These are phyloP conservation scores for Kandelia obovata DNA, from an alignment of 345 rosid genomes.

Conservation along the genomic window DNA sequence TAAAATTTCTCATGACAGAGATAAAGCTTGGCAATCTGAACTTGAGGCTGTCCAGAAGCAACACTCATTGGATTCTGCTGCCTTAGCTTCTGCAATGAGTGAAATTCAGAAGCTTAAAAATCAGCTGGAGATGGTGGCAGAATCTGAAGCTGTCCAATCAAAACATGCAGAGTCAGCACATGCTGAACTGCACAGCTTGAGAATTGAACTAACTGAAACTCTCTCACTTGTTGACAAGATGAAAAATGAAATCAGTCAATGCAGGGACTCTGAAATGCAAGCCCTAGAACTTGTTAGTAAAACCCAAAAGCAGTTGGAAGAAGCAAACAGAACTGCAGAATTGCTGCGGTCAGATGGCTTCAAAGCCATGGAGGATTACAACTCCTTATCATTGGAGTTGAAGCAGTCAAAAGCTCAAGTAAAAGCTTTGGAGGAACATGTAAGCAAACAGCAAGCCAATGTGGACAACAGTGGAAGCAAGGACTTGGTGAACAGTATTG, in stretches of 20 bases:
- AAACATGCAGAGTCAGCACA: constrained; percentile 59
- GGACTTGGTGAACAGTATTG: constrained; percentile 15
- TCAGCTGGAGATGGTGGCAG: constrained; percentile 62
- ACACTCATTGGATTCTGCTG: constrained; percentile 73
- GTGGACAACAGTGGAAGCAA: constrained; percentile 36
- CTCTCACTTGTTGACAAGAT: constrained; percentile 62
- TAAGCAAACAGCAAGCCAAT: constrained; percentile 50
- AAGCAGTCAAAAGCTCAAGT: constrained; percentile 61
- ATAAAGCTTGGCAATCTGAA: constrained; percentile 93
- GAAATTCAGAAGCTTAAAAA: constrained; percentile 86
- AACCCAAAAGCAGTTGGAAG: constrained; percentile 61
- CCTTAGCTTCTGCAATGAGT: constrained; percentile 71
- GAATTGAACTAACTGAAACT: constrained; percentile 67
- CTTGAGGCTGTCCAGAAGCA: constrained; percentile 93
- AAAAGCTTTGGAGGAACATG: constrained; percentile 59
- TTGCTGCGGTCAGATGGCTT: constrained; percentile 53
- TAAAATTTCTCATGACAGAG: constrained; percentile 80
- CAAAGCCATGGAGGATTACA: constrained; percentile 61
- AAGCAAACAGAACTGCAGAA: constrained; percentile 55
- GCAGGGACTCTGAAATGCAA: constrained; percentile 71
- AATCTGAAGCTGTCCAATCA: constrained; percentile 56
- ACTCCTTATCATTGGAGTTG: constrained; percentile 50
- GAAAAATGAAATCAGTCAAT: constrained; percentile 52
- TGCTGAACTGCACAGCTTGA: constrained; percentile 53
- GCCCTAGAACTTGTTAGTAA: constrained; percentile 54